phyloP scores from a whole-genome alignment of 2,329 filamentous ascomycete species.

The Neofusicoccum ribis region DNA sequence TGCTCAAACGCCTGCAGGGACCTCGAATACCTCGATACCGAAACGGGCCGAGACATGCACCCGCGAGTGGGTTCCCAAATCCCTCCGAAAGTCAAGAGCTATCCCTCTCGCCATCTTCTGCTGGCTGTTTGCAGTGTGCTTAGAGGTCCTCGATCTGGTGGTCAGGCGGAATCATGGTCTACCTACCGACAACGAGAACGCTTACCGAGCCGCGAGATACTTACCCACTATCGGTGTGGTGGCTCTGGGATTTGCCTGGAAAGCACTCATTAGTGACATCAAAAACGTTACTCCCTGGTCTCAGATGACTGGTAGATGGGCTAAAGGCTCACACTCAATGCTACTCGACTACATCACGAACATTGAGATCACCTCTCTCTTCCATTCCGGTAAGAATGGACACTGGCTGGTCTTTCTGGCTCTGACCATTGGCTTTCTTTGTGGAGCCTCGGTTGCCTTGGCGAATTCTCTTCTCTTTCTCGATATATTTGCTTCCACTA shows the following conservation, averaged over 20 bases:
- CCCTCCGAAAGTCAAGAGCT: background rate
- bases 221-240: background rate
- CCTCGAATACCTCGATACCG: background rate
- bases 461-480: background rate
- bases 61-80: background rate
- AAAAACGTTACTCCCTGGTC: constrained; percentile 1
- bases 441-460: background rate
- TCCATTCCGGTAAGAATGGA: background rate
- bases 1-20: background rate
- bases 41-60: background rate
- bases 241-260: background rate
- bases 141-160: background rate
- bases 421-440: background rate
- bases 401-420: background rate
- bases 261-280: background rate
- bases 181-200: background rate
- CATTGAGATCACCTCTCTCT: background rate
- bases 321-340: background rate
- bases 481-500: background rate
- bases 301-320: background rate
- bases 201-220: background rate
- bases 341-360: constrained; percentile 1
- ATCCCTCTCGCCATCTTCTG: background rate
- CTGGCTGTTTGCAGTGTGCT: background rate
- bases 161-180: background rate